Percentiles rank a stretch among this genome's conserved stretches.
These are phyloP conservation scores for Luffa aegyptiaca DNA, from an alignment of 306 rosid genomes.

Conservation along the genomic window DNA sequence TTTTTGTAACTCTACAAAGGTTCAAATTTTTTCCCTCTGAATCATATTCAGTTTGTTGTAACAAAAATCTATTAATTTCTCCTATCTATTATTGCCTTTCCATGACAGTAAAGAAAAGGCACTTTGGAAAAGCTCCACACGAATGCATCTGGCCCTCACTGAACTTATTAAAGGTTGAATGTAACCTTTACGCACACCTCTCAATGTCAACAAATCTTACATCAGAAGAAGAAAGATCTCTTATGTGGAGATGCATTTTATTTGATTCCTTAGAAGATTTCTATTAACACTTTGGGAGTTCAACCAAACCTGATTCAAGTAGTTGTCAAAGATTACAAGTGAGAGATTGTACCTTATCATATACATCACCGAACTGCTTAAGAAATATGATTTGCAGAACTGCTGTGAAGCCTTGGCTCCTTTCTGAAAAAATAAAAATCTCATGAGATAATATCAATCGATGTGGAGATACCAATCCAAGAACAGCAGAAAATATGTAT, in stretches of 20 bases:
- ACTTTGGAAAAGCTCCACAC: not conserved
- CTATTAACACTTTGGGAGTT: not conserved
- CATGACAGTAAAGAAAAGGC: not conserved
- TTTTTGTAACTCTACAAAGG: not conserved
- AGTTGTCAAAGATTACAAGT: not conserved
- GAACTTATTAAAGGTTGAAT: not conserved
- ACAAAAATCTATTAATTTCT: not conserved
- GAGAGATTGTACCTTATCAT: conserved; percentile 59
- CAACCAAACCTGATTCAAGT: not conserved
- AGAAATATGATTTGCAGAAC: conserved; percentile 68
- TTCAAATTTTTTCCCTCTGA: not conserved
- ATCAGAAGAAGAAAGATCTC: not conserved
- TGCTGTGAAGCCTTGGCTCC: conserved; percentile 73
- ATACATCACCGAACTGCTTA: conserved; percentile 83
- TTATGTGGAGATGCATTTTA: not conserved
- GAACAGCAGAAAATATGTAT: not conserved
- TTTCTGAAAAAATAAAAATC: conserved; percentile 41
- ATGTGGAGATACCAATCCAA: not conserved
- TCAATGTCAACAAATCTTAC: not conserved
- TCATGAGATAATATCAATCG: not conserved
- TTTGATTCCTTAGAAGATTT: not conserved
- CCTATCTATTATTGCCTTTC: not conserved
- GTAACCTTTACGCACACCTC: not conserved
- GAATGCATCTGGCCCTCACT: not conserved
- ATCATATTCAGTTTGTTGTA: not conserved